Base-by-base conservation (phyloP, 257 asterid species). In the Nicotiana otophora region DNA sequence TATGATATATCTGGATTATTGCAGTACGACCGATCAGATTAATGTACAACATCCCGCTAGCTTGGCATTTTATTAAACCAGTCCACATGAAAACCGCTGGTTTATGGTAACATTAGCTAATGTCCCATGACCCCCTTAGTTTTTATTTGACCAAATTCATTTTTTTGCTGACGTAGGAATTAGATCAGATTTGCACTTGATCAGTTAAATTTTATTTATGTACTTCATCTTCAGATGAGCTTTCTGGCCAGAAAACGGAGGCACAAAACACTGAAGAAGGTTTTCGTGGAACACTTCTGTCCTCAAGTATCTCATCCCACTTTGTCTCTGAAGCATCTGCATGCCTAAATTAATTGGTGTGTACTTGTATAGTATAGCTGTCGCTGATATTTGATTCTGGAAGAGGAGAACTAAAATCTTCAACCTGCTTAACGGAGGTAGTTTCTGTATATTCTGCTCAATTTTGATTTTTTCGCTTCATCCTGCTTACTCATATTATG, bases 271-370 rank as follows among this genome's bases (percentile, higher is more conserved):
- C 89, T 34, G 99, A 94, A 87, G 97, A 86, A 84, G 99, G 99
- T 69, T 96, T 96, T 81, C 95, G 99, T 66, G 99, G 98, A 83
- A 93, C 99, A 68, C 98, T 96, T 84, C 95, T 96, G 80, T 74
- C 98, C 64, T 96, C 99, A 81, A 87, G 89, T 81, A 84, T 92
- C 84, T 87, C 97, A 65, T 82, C 95, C 34, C 97, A 84, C 81
- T 87, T 86, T 16, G 88, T 90, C 78, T 88, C 94, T 33, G 96
- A 92, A 89, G 92, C 94, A 75, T 75, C 80, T 75, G 80, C 64
- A 80, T 92, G 96, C 86, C 83, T 72, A 61, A 95, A 91, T 84
- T 90, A 80, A 84, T 83, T 63, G 77, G 82, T 28, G 80, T 80
- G 75, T 65, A 20, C 77, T 39, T 51, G 31, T 72, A 10, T 51